These are phyloP conservation scores for Cytospora piceicola DNA, from an alignment of 2,329 filamentous ascomycete species.

Conservation along the genomic window DNA sequence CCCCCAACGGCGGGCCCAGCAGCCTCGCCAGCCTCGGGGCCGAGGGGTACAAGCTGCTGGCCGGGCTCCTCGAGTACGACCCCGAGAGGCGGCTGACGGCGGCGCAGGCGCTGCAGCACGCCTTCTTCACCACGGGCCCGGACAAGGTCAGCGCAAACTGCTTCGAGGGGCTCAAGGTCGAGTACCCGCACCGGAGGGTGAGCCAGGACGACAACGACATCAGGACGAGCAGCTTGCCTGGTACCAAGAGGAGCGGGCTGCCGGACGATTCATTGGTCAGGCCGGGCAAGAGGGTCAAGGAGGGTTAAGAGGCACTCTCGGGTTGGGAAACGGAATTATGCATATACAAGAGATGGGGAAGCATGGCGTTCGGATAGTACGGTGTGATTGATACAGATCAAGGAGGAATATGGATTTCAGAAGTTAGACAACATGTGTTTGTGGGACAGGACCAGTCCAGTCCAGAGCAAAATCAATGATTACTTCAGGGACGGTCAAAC, in stretches of 20 bases:
- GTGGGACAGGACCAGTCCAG: not conserved
- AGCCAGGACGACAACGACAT: slow-evolving; percentile 97
- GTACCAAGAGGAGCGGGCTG: slow-evolving; percentile 85
- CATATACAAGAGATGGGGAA: slow-evolving; percentile 1
- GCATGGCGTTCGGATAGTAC: slow-evolving; percentile 16
- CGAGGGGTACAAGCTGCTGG: slow-evolving; percentile 82
- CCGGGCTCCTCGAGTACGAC: slow-evolving; percentile 88
- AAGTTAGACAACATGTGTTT: not conserved
- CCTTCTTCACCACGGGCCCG: slow-evolving; percentile 76
- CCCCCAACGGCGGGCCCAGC: slow-evolving; percentile 40
- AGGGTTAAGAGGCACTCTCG: slow-evolving; percentile 46
- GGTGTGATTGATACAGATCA: not conserved
- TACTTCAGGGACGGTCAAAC: not conserved
- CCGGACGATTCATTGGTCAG: slow-evolving; percentile 77
- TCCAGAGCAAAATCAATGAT: not conserved
- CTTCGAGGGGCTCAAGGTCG: slow-evolving; percentile 85
- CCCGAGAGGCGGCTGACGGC: slow-evolving; percentile 87
- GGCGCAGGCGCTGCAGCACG: slow-evolving; percentile 83
- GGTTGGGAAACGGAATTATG: not conserved
- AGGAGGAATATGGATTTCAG: not conserved
- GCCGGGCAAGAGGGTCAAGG: slow-evolving; percentile 66
- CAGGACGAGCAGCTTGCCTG: slow-evolving; percentile 82
- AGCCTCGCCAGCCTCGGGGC: slow-evolving; percentile 65
- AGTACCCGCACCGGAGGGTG: slow-evolving; percentile 88
- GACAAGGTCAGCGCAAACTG: slow-evolving; percentile 79